Percentiles rank a stretch among this genome's conserved stretches.
These are phyloP conservation scores for Ogataea nakhonphanomensis DNA, from an alignment of 805 yeast genomes.

Conservation along the genomic window DNA sequence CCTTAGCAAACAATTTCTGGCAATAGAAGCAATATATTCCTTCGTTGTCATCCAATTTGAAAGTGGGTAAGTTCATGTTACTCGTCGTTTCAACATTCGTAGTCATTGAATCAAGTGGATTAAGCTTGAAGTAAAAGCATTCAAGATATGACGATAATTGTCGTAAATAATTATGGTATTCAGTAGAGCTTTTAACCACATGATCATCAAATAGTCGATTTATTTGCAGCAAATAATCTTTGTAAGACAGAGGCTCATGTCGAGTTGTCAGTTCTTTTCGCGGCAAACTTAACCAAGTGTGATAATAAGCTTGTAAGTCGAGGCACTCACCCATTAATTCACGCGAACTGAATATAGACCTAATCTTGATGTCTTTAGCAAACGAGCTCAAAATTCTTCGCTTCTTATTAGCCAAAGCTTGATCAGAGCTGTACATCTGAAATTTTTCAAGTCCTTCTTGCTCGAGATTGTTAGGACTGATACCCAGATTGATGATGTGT, in stretches of 20 bases:
- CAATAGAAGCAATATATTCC: conserved; percentile 60
- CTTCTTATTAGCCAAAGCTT: conserved; percentile 23
- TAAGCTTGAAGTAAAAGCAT: conserved; percentile 42
- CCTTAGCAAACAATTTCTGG: conserved; percentile 57
- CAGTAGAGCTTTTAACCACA: conserved; percentile 29
- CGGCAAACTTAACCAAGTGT: conserved; percentile 48
- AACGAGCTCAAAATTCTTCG: conserved; percentile 45
- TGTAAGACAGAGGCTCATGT: conserved; percentile 20
- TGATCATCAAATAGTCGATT: conserved; percentile 17
- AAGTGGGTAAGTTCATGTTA: conserved; percentile 8
- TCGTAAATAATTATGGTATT: conserved; percentile 44
- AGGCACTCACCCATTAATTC: conserved; percentile 65
- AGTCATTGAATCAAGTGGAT: conserved; percentile 34
- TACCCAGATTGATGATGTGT: conserved; percentile 22
- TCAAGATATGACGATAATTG: conserved; percentile 49
- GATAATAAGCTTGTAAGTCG: conserved; percentile 53
- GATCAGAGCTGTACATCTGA: conserved; percentile 29
- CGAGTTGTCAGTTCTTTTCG: conserved; percentile 13
- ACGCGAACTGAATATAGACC: conserved; percentile 48
- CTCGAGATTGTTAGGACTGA: conserved; percentile 22
- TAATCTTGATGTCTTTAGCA: conserved; percentile 47
- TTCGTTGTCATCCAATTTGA: conserved; percentile 19
- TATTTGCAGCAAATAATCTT: conserved; percentile 14
- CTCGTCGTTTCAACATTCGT: conserved; percentile 25
- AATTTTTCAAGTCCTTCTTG: conserved; percentile 26